phyloP scores from a whole-genome alignment of 768 basidiomycete species.

The Lentinula detonsa region DNA sequence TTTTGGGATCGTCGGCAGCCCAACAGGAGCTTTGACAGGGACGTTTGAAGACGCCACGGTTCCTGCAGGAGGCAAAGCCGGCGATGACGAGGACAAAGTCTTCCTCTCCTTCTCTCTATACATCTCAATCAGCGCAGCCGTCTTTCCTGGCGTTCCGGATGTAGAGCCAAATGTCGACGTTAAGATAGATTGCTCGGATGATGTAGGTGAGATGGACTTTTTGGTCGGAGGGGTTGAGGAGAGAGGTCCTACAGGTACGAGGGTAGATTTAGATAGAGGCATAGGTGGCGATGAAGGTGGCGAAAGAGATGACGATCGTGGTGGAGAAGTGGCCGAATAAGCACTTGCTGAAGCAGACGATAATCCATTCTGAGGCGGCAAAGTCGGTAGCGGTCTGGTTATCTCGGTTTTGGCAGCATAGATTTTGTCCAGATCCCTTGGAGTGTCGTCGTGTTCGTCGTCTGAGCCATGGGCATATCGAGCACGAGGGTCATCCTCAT shows the following conservation, averaged over 20 bases:
- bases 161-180: conserved; percentile 8
- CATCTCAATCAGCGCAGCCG: conserved; percentile 79
- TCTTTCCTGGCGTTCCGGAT: conserved; percentile 44
- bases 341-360: not conserved
- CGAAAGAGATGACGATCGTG: not conserved
- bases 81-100: conserved; percentile 20
- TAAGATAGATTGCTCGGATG: not conserved
- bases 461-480: conserved; percentile 10
- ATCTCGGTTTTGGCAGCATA: not conserved
- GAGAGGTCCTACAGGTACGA: not conserved
- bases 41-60: conserved; percentile 12
- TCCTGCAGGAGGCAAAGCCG: conserved; percentile 14
- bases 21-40: conserved; percentile 10
- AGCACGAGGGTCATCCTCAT: conserved; percentile 17
- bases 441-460: conserved; percentile 19
- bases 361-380: not conserved
- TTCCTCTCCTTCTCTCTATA: conserved; percentile 69
- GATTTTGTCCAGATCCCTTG: conserved; percentile 2
- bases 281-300: not conserved
- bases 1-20: conserved; percentile 9
- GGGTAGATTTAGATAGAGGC: not conserved
- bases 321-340: not conserved
- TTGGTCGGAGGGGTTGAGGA: not conserved
- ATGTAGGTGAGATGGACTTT: not conserved
- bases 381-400: conserved; percentile 21